Conservation (phyloP, 163 green algal species). For the Scenedesmus sp. region DNA sequence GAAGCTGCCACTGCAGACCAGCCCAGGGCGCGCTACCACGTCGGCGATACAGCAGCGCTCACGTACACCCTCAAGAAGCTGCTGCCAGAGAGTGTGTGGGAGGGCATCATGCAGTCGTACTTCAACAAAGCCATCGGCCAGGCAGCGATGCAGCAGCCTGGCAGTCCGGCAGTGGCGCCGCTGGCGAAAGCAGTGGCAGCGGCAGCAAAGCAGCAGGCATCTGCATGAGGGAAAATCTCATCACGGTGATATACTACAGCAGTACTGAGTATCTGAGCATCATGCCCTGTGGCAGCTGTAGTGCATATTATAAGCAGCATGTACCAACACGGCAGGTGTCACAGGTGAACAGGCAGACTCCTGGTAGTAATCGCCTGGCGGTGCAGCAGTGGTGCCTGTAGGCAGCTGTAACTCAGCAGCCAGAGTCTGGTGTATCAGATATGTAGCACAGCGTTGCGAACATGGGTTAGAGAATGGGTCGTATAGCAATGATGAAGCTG, state of each 20-base stretch:
- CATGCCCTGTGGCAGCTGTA: too few relatives aligned
- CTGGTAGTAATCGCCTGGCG: too few relatives aligned
- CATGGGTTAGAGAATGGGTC: too few relatives aligned
- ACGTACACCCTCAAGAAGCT: background rate
- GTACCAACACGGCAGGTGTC: too few relatives aligned
- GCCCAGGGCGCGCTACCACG: slow-evolving; percentile 16
- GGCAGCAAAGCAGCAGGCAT: background rate
- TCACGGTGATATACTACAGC: background rate
- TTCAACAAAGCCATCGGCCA: background rate
- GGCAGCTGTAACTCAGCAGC: too few relatives aligned
- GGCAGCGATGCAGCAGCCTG: background rate
- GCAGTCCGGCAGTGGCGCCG: background rate
- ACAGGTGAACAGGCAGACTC: too few relatives aligned
- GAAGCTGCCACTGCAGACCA: slow-evolving; percentile 19
- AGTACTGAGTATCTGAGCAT: too few relatives aligned
- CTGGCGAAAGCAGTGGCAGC: background rate
- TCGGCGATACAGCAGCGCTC: slow-evolving; percentile 20
- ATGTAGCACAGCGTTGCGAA: too few relatives aligned
- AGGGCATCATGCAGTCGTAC: slow-evolving; percentile 7
- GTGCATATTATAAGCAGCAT: too few relatives aligned
- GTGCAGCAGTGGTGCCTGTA: too few relatives aligned
- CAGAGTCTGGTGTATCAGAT: too few relatives aligned
- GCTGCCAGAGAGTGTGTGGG: slow-evolving; percentile 35
- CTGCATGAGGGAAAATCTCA: background rate
- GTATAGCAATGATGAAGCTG: too few relatives aligned